phyloP scores from a whole-genome alignment of 257 asterid genomes.

The Solanum bulbocastanum region DNA sequence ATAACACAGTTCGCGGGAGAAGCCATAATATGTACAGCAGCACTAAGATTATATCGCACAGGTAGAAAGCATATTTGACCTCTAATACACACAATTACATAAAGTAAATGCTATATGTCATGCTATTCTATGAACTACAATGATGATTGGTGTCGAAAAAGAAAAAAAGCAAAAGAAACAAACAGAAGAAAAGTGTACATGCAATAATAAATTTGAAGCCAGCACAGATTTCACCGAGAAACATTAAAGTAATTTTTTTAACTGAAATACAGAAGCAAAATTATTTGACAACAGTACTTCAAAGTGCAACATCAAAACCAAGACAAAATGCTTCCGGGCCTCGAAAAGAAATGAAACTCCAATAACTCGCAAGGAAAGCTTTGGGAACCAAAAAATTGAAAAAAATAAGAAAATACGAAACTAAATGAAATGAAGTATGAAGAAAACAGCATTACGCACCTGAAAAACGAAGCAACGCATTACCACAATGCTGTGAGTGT shows the following conservation, averaged over 20 bases:
- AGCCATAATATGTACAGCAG: background rate
- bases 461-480: background rate
- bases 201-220: background rate
- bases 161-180: background rate
- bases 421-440: background rate
- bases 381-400: background rate
- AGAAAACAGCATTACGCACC: background rate
- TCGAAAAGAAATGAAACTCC: background rate
- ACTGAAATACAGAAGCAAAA: background rate
- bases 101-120: background rate
- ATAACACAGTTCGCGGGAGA: background rate
- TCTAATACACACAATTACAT: background rate
- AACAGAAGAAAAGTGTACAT: background rate
- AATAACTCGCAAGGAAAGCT: background rate
- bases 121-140: background rate
- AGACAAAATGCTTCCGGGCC: background rate
- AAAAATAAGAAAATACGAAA: background rate
- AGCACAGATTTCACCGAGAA: background rate
- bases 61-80: background rate
- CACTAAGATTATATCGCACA: background rate
- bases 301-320: background rate
- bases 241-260: background rate
- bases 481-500: background rate
- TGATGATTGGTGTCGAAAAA: background rate
- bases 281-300: background rate